These are phyloP conservation scores for Suillus hirtellus DNA, from an alignment of 768 basidiomycete genomes.

Conservation along the genomic window DNA sequence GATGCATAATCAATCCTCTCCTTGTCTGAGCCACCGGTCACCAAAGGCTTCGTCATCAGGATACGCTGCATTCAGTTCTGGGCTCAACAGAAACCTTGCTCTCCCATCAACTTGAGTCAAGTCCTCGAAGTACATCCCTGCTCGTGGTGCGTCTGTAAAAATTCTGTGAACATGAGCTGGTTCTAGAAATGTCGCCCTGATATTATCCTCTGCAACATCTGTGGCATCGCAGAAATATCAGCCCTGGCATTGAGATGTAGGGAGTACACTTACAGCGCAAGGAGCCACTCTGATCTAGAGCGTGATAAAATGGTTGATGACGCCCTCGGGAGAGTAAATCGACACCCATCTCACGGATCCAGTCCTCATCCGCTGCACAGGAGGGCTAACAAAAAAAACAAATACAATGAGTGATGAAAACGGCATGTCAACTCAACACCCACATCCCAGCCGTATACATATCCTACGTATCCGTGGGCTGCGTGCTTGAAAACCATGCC, in stretches of 20 bases:
- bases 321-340: slow-evolving; percentile 40
- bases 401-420: not conserved
- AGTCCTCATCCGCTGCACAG: slow-evolving; percentile 43
- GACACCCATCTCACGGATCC: slow-evolving; percentile 46
- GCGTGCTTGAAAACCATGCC: slow-evolving; percentile 49
- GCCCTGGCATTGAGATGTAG: not conserved
- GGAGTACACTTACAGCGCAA: slow-evolving; percentile 36
- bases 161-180: slow-evolving; percentile 24
- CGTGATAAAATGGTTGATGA: slow-evolving; percentile 52
- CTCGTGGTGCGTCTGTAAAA: slow-evolving; percentile 25
- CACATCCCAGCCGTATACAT: slow-evolving; percentile 54
- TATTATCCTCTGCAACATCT: slow-evolving; percentile 41
- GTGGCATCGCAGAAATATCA: not conserved
- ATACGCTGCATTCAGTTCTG: slow-evolving; percentile 42
- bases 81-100: slow-evolving; percentile 42
- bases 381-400: slow-evolving; percentile 18
- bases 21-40: slow-evolving; percentile 34
- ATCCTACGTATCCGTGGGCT: slow-evolving; percentile 42
- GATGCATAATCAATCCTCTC: slow-evolving; percentile 1
- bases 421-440: not conserved
- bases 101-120: slow-evolving; percentile 25
- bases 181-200: slow-evolving; percentile 23
- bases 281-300: slow-evolving; percentile 36
- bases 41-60: slow-evolving; percentile 48
- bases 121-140: slow-evolving; percentile 41